phyloP scores from a whole-genome alignment of 1,139 yeast genomes.

The Protomyces inundatus region DNA sequence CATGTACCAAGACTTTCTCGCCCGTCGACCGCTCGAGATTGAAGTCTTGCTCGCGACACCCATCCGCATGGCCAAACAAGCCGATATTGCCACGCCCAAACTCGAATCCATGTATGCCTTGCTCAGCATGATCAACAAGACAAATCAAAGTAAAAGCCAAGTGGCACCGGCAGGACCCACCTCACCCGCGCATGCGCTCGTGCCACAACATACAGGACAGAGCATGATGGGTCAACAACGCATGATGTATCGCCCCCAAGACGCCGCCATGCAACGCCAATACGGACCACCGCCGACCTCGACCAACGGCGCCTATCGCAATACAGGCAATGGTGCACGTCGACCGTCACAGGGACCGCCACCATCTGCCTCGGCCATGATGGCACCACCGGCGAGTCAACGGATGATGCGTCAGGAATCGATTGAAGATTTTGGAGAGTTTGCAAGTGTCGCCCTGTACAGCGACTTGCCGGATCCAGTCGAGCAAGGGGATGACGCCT shows the following conservation, averaged over 20 bases:
- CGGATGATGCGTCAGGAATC: constrained; percentile 28
- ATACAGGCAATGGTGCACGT: neutral
- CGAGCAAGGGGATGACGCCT: constrained; percentile 6
- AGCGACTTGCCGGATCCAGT: constrained; percentile 17
- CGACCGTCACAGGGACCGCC: constrained; percentile 4
- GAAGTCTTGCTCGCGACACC: constrained; percentile 73
- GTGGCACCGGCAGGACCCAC: constrained; percentile 3
- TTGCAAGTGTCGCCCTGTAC: constrained; percentile 32
- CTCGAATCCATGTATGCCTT: constrained; percentile 54
- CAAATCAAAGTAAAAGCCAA: constrained; percentile 22
- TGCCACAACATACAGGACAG: constrained; percentile 22
- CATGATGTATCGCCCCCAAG: neutral
- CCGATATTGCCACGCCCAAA: constrained; percentile 55
- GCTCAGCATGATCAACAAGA: constrained; percentile 40
- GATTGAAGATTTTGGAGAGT: constrained; percentile 31
- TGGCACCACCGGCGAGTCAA: neutral
- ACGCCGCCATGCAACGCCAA: constrained; percentile 7
- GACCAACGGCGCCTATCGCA: constrained; percentile 18
- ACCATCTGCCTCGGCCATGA: neutral
- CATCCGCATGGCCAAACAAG: constrained; percentile 51
- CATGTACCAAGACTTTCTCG: constrained; percentile 55
- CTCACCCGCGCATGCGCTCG: neutral
- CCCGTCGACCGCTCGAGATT: constrained; percentile 64
- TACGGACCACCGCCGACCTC: constrained; percentile 20
- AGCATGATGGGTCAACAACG: constrained; percentile 4